Conservation (phyloP, 306 rosid species). For the Cicer cuneatum region DNA sequence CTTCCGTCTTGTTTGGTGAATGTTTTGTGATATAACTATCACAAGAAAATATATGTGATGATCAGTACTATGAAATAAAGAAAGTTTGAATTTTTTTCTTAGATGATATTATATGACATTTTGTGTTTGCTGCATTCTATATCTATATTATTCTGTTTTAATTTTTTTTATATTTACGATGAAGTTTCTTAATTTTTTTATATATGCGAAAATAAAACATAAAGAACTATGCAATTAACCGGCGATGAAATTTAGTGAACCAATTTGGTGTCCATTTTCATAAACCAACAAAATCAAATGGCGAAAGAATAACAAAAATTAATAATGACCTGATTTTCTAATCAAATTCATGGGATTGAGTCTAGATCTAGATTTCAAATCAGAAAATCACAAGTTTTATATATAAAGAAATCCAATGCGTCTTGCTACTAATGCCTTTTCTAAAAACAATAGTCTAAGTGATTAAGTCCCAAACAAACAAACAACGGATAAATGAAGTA, state of each 20-base stretch:
- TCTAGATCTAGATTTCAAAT: too few relatives aligned
- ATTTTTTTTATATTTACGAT: background rate
- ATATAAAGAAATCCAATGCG: too few relatives aligned
- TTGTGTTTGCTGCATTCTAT: background rate
- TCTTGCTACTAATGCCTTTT: too few relatives aligned
- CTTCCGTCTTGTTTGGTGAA: background rate
- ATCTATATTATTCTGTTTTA: background rate
- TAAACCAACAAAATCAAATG: background rate
- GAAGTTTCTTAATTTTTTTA: too few relatives aligned
- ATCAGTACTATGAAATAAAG: constrained; percentile 22
- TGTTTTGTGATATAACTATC: background rate
- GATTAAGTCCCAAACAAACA: too few relatives aligned
- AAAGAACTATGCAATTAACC: too few relatives aligned
- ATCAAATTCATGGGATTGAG: too few relatives aligned
- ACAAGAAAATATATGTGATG: background rate
- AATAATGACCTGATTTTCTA: background rate
- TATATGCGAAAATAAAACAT: too few relatives aligned
- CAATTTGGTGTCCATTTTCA: background rate
- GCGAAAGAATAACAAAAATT: background rate
- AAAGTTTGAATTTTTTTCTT: constrained; percentile 7
- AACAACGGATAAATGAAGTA: too few relatives aligned
- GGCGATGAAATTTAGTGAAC: too few relatives aligned
- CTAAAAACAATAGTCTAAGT: too few relatives aligned
- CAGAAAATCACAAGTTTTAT: too few relatives aligned
- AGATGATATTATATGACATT: background rate